These are phyloP conservation scores for Hondaea fermentalgiana DNA, from an alignment of 108 stramenopile genomes.

Conservation along the genomic window DNA sequence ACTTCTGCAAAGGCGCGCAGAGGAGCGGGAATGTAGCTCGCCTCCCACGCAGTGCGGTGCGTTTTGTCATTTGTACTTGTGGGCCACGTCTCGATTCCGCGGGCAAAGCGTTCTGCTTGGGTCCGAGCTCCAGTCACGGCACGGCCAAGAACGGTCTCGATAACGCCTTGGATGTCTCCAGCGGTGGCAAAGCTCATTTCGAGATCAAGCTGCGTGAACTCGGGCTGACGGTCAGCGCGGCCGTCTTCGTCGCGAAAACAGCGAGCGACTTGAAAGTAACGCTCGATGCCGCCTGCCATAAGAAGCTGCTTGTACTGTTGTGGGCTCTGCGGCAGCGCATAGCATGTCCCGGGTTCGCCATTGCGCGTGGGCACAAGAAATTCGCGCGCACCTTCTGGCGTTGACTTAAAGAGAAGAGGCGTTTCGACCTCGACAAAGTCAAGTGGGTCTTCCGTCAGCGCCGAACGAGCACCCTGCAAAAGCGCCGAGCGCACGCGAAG, in stretches of 20 bases:
- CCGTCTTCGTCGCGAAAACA: constrained; percentile 25
- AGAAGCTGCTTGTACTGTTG: constrained; percentile 31
- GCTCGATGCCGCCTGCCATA: constrained; percentile 22
- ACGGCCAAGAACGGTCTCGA: not conserved
- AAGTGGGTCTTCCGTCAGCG: not conserved
- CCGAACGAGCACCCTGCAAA: not conserved
- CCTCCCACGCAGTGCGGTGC: not conserved
- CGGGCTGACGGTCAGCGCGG: constrained; percentile 26
- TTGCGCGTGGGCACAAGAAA: constrained; percentile 23
- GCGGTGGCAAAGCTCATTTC: not conserved
- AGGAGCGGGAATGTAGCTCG: not conserved
- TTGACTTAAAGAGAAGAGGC: constrained; percentile 13
- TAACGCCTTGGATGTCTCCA: not conserved
- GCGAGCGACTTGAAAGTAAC: constrained; percentile 27
- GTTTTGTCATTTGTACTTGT: not conserved
- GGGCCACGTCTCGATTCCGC: not conserved
- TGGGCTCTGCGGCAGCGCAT: constrained; percentile 21
- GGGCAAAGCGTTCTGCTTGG: not conserved
- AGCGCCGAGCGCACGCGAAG: constrained; percentile 1
- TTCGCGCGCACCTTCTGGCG: constrained; percentile 25
- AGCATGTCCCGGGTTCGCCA: not conserved
- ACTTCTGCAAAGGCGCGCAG: not conserved
- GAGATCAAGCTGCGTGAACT: constrained; percentile 21
- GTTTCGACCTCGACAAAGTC: constrained; percentile 28
- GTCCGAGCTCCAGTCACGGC: not conserved